Evolutionary conservation across 331 rosid genomes (phyloP), one percentile per base, ranked within the genome.

Genomic region (Malus hybrid): DNA sequence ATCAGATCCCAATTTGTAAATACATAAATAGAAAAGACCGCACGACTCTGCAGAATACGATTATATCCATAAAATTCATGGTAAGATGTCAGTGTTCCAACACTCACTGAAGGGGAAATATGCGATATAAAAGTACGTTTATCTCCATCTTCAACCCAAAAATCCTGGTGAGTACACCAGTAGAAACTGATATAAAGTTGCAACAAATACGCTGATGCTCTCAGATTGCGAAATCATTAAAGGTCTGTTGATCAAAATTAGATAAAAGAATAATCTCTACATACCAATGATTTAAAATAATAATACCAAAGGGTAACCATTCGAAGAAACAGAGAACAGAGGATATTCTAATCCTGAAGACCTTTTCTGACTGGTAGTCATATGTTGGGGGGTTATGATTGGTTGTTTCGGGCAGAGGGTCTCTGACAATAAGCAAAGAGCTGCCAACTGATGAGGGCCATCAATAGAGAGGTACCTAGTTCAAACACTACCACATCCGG

Each of bases 391-490:
- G 67, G 6, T 19, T 14, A 68, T 8, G 67, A 60, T 18, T 29
- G 46, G 52, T 60, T 77, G 75, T 74, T 83, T 92, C 83, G 89
- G 60, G 60, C 44, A 8, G 93, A 90, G 71, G 99, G 97, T 82
- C 93, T 95, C 84, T 92, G 98, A 75, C 99, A 95, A 22, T 92
- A 93, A 70, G 93, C 67, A 80, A 90, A 88, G 46, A 95, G 91
- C 86, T 90, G 96, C 91, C 97, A 92, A 75, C 99, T 95, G 71
- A 87, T 85, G 36, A 95, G 81, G 72, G 97, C 97, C 93, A 95
- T 95, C 74, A 81, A 87, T 79, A 95, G 77, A 65, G 99, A 95
- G 57, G 93, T 89, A 84, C 88, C 84, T 76, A 95, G 90, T 80
- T 95, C 93, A 76, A 95, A 95, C 8, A 97, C 93, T 15, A 95